Percentiles rank a stretch among this genome's conserved stretches.
phyloP scores from a whole-genome alignment of 805 yeast genomes.

The Wickerhamomyces silvicola region DNA sequence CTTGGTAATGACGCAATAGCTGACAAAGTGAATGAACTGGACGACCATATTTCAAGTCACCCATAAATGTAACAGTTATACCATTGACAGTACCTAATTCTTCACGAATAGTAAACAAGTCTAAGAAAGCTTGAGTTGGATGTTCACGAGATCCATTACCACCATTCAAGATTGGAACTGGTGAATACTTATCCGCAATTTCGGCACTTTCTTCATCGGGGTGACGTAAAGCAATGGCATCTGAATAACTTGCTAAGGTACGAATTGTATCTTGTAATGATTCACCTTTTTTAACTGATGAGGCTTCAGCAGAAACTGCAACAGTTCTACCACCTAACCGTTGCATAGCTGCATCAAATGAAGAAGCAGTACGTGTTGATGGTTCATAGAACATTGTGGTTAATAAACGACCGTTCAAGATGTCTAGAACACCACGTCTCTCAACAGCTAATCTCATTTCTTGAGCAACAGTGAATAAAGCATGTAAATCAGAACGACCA shows the following conservation, averaged over 20 bases:
- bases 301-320: constrained; percentile 73
- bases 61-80: constrained; percentile 96
- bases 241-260: constrained; percentile 91
- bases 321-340: constrained; percentile 97
- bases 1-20: constrained; percentile 86
- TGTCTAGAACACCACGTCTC: constrained; percentile 89
- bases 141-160: constrained; percentile 98
- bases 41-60: constrained; percentile 96
- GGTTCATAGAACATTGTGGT: constrained; percentile 98
- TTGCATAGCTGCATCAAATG: constrained; percentile 99
- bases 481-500: constrained; percentile 82
- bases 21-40: constrained; percentile 96
- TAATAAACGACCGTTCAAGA: constrained; percentile 82
- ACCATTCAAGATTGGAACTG: constrained; percentile 95
- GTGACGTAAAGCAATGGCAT: constrained; percentile 95
- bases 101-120: constrained; percentile 96
- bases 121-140: constrained; percentile 97
- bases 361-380: constrained; percentile 92
- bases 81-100: constrained; percentile 98
- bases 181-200: constrained; percentile 92
- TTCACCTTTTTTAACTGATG: constrained; percentile 98
- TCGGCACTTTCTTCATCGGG: constrained; percentile 89
- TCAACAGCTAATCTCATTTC: constrained; percentile 96
- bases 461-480: constrained; percentile 93
- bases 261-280: constrained; percentile 95